phyloP scores from a whole-genome alignment of 352 stramenopile species.

The Phytophthora foliorum region DNA sequence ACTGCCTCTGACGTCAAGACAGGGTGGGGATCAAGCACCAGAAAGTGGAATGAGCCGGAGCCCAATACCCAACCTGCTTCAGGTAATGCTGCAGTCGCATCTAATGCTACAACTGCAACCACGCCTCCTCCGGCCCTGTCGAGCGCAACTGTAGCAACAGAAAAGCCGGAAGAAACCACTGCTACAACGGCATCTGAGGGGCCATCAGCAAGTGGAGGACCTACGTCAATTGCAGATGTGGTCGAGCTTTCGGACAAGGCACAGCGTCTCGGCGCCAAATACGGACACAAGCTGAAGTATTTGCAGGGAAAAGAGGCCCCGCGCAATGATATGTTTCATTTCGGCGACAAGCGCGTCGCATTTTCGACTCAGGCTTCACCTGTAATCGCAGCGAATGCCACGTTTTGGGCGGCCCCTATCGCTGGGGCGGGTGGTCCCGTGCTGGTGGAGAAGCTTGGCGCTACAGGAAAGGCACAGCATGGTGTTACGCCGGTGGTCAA shows the following conservation, averaged over 20 bases:
- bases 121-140: neutral
- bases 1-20: slow-evolving; percentile 33
- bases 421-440: slow-evolving; percentile 73
- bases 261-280: slow-evolving; percentile 69
- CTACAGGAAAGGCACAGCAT: slow-evolving; percentile 61
- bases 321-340: slow-evolving; percentile 66
- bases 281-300: slow-evolving; percentile 88
- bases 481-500: slow-evolving; percentile 58
- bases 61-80: slow-evolving; percentile 9
- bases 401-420: slow-evolving; percentile 67
- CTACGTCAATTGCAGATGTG: slow-evolving; percentile 18
- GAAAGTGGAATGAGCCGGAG: slow-evolving; percentile 50
- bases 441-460: slow-evolving; percentile 56
- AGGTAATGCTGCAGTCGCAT: neutral
- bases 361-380: slow-evolving; percentile 54
- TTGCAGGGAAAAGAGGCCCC: slow-evolving; percentile 68
- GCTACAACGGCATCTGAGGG: slow-evolving; percentile 14
- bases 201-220: neutral
- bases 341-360: slow-evolving; percentile 56
- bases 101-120: neutral
- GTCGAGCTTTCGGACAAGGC: slow-evolving; percentile 70
- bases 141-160: slow-evolving; percentile 1
- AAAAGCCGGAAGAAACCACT: slow-evolving; percentile 20
- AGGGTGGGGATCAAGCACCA: slow-evolving; percentile 39
- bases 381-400: slow-evolving; percentile 64